phyloP scores from a whole-genome alignment of 768 basidiomycete genomes.

The Lenzites betulinus region DNA sequence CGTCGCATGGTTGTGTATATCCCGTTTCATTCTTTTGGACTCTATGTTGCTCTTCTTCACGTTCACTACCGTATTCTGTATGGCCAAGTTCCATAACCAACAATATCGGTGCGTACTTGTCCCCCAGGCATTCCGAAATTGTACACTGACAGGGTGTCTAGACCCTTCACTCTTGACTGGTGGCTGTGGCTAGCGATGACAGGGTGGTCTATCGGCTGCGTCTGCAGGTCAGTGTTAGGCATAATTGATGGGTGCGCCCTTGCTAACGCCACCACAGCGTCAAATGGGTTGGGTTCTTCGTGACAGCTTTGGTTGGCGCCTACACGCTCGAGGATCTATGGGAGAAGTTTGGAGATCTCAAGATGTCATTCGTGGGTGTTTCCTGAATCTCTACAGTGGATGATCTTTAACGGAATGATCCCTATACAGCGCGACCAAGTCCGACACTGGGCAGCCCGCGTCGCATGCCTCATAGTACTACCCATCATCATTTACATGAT shows the following conservation, averaged over 20 bases:
- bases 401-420: slow-evolving; percentile 7
- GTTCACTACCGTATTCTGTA: slow-evolving; percentile 91
- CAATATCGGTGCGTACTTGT: slow-evolving; percentile 73
- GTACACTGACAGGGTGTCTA: slow-evolving; percentile 35
- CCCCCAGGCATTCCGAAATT: not conserved
- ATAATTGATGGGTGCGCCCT: not conserved
- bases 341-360: slow-evolving; percentile 96
- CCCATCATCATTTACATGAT: slow-evolving; percentile 92
- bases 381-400: not conserved
- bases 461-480: slow-evolving; percentile 82
- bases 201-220: slow-evolving; percentile 92
- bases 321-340: slow-evolving; percentile 98
- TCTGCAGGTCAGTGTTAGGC: slow-evolving; percentile 66
- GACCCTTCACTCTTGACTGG: slow-evolving; percentile 95
- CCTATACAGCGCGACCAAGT: slow-evolving; percentile 73
- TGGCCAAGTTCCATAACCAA: slow-evolving; percentile 97
- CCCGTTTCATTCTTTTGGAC: slow-evolving; percentile 95
- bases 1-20: slow-evolving; percentile 95
- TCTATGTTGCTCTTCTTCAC: slow-evolving; percentile 99
- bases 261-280: slow-evolving; percentile 54
- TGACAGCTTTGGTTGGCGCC: slow-evolving; percentile 90
- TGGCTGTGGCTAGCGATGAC: slow-evolving; percentile 95
- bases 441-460: slow-evolving; percentile 88
- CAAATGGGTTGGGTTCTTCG: slow-evolving; percentile 96
- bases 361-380: slow-evolving; percentile 78